A percentile compares a stretch with the other conserved stretches of the same genome.
Evolutionary conservation across 2,329 filamentous ascomycete genomes (phyloP).

Genomic region (Sporothrix variecibatus): DNA sequence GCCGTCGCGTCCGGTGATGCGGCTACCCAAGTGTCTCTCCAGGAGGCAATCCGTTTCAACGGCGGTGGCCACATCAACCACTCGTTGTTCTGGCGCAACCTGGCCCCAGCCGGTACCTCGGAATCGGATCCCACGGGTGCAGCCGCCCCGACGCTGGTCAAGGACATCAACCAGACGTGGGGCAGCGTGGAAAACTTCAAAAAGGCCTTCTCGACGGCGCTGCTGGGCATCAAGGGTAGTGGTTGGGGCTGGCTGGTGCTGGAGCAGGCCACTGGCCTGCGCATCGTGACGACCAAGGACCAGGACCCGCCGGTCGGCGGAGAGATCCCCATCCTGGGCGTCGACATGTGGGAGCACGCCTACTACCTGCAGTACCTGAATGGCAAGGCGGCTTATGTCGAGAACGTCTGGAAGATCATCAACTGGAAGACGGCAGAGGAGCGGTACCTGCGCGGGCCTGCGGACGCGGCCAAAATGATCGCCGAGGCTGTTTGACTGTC

Average conservation of each 20-base stretch:
- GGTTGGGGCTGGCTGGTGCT: conserved; percentile 88
- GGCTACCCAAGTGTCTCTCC: conserved; percentile 60
- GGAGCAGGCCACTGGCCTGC: conserved; percentile 59
- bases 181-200: conserved; percentile 68
- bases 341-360: conserved; percentile 94
- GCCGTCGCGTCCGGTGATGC: conserved; percentile 58
- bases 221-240: conserved; percentile 76
- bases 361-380: conserved; percentile 80
- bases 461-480: conserved; percentile 50
- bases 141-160: conserved; percentile 45
- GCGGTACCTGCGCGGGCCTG: conserved; percentile 55
- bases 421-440: conserved; percentile 73
- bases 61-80: conserved; percentile 69
- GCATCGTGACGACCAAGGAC: conserved; percentile 80
- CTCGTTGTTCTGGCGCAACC: conserved; percentile 69
- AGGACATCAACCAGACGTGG: conserved; percentile 66
- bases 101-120: conserved; percentile 61
- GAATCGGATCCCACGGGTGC: conserved; percentile 52
- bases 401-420: conserved; percentile 76
- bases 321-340: conserved; percentile 70
- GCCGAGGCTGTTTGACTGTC: conserved; percentile 44
- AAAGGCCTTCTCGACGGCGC: conserved; percentile 62
- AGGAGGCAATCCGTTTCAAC: conserved; percentile 67
- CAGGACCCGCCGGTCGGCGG: conserved; percentile 72
- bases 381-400: conserved; percentile 71